Evolutionary conservation across 2,329 filamentous ascomycete species (phyloP).

Genomic region (Cladophialophora psammophila): DNA sequence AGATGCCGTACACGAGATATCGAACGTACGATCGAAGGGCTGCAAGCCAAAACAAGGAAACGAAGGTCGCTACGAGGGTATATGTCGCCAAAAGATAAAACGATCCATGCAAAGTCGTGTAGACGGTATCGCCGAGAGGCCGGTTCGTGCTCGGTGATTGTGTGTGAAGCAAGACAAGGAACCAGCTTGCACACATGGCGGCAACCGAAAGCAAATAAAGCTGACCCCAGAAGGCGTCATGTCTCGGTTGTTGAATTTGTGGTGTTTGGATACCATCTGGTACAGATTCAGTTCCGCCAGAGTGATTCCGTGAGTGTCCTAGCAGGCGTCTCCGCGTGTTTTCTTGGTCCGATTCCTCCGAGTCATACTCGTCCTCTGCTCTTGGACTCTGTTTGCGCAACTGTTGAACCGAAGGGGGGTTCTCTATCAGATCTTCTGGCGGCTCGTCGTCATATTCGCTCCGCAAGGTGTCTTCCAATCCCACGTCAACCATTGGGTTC

Average conservation of each 20-base stretch:
- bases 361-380: slow-evolving; percentile 48
- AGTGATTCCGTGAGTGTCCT: slow-evolving; percentile 55
- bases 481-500: slow-evolving; percentile 80
- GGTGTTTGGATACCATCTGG: slow-evolving; percentile 65
- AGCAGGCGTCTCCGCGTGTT: slow-evolving; percentile 43
- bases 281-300: slow-evolving; percentile 59
- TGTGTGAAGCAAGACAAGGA: slow-evolving; percentile 90
- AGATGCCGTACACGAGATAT: slow-evolving; percentile 78
- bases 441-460: slow-evolving; percentile 53
- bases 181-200: slow-evolving; percentile 84
- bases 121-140: slow-evolving; percentile 90
- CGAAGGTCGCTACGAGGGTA: slow-evolving; percentile 85
- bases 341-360: slow-evolving; percentile 61
- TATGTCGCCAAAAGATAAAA: slow-evolving; percentile 90
- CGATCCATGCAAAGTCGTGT: slow-evolving; percentile 83
- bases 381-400: slow-evolving; percentile 57
- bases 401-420: slow-evolving; percentile 64
- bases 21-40: slow-evolving; percentile 86
- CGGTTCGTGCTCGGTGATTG: slow-evolving; percentile 71
- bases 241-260: slow-evolving; percentile 74
- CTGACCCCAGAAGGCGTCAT: slow-evolving; percentile 92
- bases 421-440: slow-evolving; percentile 56
- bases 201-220: slow-evolving; percentile 86
- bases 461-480: slow-evolving; percentile 71
- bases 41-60: slow-evolving; percentile 90